Evolutionary conservation across 805 yeast species (phyloP), one percentile per base, ranked within the genome.

Genomic region (Ogataea paraovalis): DNA sequence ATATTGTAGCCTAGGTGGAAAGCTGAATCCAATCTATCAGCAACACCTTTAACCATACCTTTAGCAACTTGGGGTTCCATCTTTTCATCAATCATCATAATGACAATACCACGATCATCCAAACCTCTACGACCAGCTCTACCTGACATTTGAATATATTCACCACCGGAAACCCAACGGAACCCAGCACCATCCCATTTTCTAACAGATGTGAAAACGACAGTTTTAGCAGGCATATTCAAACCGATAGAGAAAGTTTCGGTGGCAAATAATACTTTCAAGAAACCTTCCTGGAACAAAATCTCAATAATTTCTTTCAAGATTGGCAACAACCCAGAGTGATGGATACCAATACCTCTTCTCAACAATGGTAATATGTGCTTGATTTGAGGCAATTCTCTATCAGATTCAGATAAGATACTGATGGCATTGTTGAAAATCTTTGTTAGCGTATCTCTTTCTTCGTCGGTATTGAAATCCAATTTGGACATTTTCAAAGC

Each of bases 101-200:
- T 94, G 43, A 94, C 99, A 67, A 94, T 90, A 71, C 99, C 99
- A 67, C 99, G 85, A 66, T 94, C 99, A 76, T 94, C 99, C 58
- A 94, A 78, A 63, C 99, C 99, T 78, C 99, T 87, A 44, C 46
- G 46, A 16, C 46, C 46, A 22, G 46, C 46, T 39, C 46, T 44
- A 28, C 46, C 46, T 9, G 97, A 88, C 99, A 94, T 94, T 72
- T 94, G 99, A 63, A 94, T 94, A 69, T 94, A 94, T 71, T 94
- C 99, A 73, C 99, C 99, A 50, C 99, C 99, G 47, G 96, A 87
- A 28, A 94, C 97, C 99, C 99, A 94, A 70, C 99, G 83, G 75
- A 92, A 90, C 18, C 92, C 96, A 53, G 80, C 82, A 59, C 99
- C 99, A 71, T 94, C 99, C 96, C 97, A 94, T 67, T 94, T 94